A percentile compares a stretch with the other conserved stretches of the same genome.
Evolutionary conservation across 2,329 filamentous ascomycete species (phyloP).

Genomic region (Cyphellophora europaea): DNA sequence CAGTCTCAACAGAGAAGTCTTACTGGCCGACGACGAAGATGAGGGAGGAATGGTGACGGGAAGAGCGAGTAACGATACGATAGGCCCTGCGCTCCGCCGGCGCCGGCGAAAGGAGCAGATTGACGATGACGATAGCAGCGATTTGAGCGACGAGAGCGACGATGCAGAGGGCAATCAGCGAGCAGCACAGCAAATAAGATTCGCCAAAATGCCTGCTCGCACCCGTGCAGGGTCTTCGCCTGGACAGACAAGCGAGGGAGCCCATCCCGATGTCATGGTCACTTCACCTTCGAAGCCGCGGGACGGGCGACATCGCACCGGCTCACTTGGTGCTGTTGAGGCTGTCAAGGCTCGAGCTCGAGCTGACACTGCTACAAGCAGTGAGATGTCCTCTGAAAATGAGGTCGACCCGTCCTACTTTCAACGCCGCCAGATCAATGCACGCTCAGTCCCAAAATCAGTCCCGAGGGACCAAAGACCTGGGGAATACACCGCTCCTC

Average conservation of each 20-base stretch:
- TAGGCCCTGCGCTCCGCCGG: conserved; percentile 39
- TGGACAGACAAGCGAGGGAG: conserved; percentile 45
- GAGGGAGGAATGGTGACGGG: conserved; percentile 57
- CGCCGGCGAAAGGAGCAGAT: conserved; percentile 46
- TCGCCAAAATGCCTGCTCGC: conserved; percentile 88
- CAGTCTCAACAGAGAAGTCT: conserved; percentile 26
- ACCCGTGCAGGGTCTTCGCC: conserved; percentile 83
- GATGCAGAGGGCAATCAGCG: conserved; percentile 42
- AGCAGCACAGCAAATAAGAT: conserved; percentile 84
- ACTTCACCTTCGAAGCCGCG: conserved; percentile 46
- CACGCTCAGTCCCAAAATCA: conserved; percentile 25
- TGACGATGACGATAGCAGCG: conserved; percentile 58
- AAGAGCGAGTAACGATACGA: conserved; percentile 45
- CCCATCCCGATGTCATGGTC: conserved; percentile 39
- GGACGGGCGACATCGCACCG: conserved; percentile 39
- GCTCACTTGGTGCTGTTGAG: conserved; percentile 48
- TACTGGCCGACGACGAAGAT: conserved; percentile 46
- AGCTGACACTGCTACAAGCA: conserved; percentile 56
- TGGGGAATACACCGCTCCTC: conserved; percentile 21
- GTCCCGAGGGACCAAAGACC: conserved; percentile 19
- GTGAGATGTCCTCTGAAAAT: conserved; percentile 58
- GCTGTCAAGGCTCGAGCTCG: conserved; percentile 44
- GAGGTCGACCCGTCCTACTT: conserved; percentile 45
- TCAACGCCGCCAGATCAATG: conserved; percentile 43
- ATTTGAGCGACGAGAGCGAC: conserved; percentile 57